Percentiles rank a stretch among this genome's conserved stretches.
These are phyloP conservation scores for Apiospora sp. DNA, from an alignment of 2,329 filamentous ascomycete species.

Conservation along the genomic window DNA sequence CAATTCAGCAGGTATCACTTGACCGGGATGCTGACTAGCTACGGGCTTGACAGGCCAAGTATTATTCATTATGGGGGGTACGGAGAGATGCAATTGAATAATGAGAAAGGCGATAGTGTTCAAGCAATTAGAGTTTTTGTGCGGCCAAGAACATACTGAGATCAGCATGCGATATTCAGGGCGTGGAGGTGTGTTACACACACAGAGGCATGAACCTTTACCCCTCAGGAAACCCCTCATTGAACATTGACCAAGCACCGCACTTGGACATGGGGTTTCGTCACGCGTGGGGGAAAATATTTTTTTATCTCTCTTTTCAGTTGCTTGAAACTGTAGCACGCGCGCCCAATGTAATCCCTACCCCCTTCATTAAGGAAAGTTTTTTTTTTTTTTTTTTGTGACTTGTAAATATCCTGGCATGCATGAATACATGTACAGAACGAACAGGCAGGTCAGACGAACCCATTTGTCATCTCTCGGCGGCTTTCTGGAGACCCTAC, in stretches of 20 bases:
- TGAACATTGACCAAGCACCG: not conserved
- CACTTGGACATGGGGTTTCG: constrained; percentile 14
- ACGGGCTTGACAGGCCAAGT: not conserved
- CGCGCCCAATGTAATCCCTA: constrained; percentile 29
- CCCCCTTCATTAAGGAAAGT: constrained; percentile 22
- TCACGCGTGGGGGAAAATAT: not conserved
- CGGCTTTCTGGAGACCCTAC: constrained; percentile 16
- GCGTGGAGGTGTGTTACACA: not conserved
- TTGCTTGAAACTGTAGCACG: constrained; percentile 27
- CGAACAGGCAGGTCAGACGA: constrained; percentile 8
- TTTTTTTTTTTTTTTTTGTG: not conserved
- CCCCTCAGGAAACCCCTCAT: constrained; percentile 22
- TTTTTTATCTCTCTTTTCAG: constrained; percentile 22
- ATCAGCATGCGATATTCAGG: constrained; percentile 4
- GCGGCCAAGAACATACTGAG: not conserved
- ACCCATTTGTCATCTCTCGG: constrained; percentile 21
- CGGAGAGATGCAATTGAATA: not conserved
- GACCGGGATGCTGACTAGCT: constrained; percentile 16
- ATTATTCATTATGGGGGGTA: not conserved
- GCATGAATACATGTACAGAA: not conserved
- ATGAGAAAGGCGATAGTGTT: not conserved
- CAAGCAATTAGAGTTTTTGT: constrained; percentile 3
- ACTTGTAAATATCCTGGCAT: not conserved
- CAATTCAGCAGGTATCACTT: not conserved
- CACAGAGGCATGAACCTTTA: not conserved